These are phyloP conservation scores for Stagonosporopsis cucurbitacearum DNA, from an alignment of 2,329 filamentous ascomycete species.

Conservation along the genomic window DNA sequence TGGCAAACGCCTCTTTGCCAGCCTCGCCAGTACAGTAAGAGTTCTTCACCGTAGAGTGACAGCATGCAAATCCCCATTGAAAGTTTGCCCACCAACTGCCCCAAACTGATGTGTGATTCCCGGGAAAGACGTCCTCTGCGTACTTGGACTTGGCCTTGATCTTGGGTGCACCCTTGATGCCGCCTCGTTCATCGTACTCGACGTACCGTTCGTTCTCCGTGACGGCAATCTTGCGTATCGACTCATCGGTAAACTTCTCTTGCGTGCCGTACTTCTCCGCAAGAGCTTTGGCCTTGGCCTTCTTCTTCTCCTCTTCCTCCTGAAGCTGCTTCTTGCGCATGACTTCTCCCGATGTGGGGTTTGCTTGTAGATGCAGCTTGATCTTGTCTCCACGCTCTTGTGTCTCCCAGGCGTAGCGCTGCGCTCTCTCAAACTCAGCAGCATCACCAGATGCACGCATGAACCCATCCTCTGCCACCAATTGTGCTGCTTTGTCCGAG, in stretches of 20 bases:
- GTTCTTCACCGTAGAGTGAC: constrained; percentile 92
- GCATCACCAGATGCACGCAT: constrained; percentile 88
- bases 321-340: constrained; percentile 79
- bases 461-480: constrained; percentile 94
- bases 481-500: constrained; percentile 76
- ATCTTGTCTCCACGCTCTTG: constrained; percentile 83
- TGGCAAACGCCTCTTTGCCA: constrained; percentile 80
- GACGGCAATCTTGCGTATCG: constrained; percentile 70
- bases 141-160: constrained; percentile 87
- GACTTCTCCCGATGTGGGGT: constrained; percentile 90
- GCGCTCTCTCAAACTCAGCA: constrained; percentile 87
- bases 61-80: constrained; percentile 95
- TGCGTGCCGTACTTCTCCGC: constrained; percentile 82
- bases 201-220: constrained; percentile 85
- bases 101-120: constrained; percentile 94
- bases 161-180: constrained; percentile 85
- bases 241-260: constrained; percentile 65
- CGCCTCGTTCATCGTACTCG: constrained; percentile 90
- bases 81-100: constrained; percentile 98
- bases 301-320: constrained; percentile 72
- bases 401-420: constrained; percentile 91
- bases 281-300: constrained; percentile 72
- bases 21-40: constrained; percentile 96
- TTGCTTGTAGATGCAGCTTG: constrained; percentile 89
- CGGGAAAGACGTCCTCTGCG: constrained; percentile 81